Evolutionary conservation across 2,329 filamentous ascomycete genomes (phyloP), one percentile per base, ranked within the genome.

Genomic region (Calonectria pteridis): DNA sequence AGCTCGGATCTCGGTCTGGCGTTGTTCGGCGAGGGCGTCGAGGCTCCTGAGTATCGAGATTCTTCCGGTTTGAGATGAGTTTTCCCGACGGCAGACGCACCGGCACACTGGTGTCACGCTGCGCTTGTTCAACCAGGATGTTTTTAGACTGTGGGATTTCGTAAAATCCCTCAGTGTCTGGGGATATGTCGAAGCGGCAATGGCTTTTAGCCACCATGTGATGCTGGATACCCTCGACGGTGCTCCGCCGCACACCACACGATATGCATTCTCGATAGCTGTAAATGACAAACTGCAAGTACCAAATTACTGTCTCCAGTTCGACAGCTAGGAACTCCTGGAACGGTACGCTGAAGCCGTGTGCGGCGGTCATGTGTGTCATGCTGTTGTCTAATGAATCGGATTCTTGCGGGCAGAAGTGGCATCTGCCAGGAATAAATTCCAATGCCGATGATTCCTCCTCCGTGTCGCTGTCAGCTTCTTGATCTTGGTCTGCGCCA

Each of bases 161-260:
- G 70, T 86, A 88, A 66, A 88, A 87, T 3, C 87, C 85, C 29
- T 79, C 76, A 16, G 83, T 84, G 49, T 88, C 85, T 1, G 83
- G 81, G n/a, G 79, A 67, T 0, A 86, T 77, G n/a, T 87, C 81
- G 46, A 89, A 84, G 6, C 81, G 84, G 75, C 88, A 90, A 73
- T 90, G 88, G 0, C 87, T 84, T 50, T 88, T 90, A 10, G 83
- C 84, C 0, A 81, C 73, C 88, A 90, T 90, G 73, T 90, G 89
- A 35, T 89, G 87, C 65, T 88, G 87, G 0, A 87, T 84, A 0
- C 85, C 89, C 65, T 88, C 83, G 0, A 84, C 81, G 0, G 86
- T 87, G 2, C 79, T 79, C 35, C 87, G 84, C 40, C 84, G 81
- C 5, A 84, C 86, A 0, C 86, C 86, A 76, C 89, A 91, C 23